Conservation (phyloP, 1,284 basidiomycete genomes). For the Ganoderma leucocontextum region DNA sequence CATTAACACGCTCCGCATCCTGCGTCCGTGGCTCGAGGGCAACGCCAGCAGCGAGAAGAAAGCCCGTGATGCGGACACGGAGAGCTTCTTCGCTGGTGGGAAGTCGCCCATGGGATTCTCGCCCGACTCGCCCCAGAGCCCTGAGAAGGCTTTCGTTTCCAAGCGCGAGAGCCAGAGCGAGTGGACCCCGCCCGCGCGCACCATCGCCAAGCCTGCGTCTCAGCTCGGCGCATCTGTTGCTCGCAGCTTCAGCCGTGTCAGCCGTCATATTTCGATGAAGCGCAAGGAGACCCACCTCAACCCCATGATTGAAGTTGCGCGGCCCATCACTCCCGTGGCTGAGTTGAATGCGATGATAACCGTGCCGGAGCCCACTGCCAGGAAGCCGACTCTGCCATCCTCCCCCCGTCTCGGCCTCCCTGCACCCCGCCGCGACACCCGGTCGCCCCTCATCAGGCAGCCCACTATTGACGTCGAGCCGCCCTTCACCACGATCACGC, state of each 20-base stretch:
- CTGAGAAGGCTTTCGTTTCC: constrained; percentile 34
- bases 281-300: constrained; percentile 25
- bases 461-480: constrained; percentile 27
- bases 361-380: constrained; percentile 34
- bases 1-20: constrained; percentile 71
- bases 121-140: constrained; percentile 30
- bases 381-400: constrained; percentile 29
- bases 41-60: constrained; percentile 14
- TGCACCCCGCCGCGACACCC: constrained; percentile 37
- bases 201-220: constrained; percentile 23
- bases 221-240: constrained; percentile 22
- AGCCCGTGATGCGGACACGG: constrained; percentile 34
- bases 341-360: constrained; percentile 44
- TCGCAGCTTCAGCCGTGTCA: constrained; percentile 26
- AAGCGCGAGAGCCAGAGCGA: constrained; percentile 28
- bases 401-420: constrained; percentile 34
- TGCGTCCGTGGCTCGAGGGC: constrained; percentile 57
- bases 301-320: constrained; percentile 36
- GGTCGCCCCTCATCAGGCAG: constrained; percentile 35
- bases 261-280: constrained; percentile 28
- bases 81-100: constrained; percentile 42
- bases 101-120: constrained; percentile 38
- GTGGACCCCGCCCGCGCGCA: constrained; percentile 31
- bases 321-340: constrained; percentile 47
- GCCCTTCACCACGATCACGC: constrained; percentile 34